These are phyloP conservation scores for Knoxdaviesia capensis DNA, from an alignment of 2,329 filamentous ascomycete species.

Conservation along the genomic window DNA sequence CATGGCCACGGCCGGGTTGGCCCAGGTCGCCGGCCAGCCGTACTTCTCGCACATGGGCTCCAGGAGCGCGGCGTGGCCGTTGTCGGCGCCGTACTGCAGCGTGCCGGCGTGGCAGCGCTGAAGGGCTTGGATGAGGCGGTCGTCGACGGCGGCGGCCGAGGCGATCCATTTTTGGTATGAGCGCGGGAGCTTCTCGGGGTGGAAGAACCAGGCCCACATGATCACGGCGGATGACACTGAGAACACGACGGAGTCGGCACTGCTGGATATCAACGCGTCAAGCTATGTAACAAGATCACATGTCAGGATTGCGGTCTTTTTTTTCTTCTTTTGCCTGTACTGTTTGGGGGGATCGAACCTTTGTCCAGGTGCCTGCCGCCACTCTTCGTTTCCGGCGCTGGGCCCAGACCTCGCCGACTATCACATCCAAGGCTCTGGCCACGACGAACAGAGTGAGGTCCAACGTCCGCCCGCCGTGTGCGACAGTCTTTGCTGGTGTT, in stretches of 20 bases:
- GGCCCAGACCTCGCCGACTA: slow-evolving; percentile 46
- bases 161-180: slow-evolving; percentile 70
- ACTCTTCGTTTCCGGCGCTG: slow-evolving; percentile 23
- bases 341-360: slow-evolving; percentile 12
- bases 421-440: slow-evolving; percentile 50
- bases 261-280: slow-evolving; percentile 14
- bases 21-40: slow-evolving; percentile 46
- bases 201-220: slow-evolving; percentile 83
- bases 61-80: slow-evolving; percentile 46
- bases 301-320: too few relatives aligned
- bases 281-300: slow-evolving; percentile 5
- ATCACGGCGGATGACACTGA: slow-evolving; percentile 51
- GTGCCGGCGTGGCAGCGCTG: slow-evolving; percentile 41
- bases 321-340: too few relatives aligned
- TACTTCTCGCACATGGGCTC: slow-evolving; percentile 54
- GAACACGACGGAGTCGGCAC: slow-evolving; percentile 50
- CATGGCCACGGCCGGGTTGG: slow-evolving; percentile 45
- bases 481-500: too few relatives aligned
- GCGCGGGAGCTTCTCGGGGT: slow-evolving; percentile 46
- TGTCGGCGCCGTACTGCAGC: slow-evolving; percentile 55
- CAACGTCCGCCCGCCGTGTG: slow-evolving; percentile 48
- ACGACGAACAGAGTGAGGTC: slow-evolving; percentile 66
- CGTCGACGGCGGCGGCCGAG: slow-evolving; percentile 54
- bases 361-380: slow-evolving; percentile 24
- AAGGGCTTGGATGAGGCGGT: slow-evolving; percentile 53